Evolutionary conservation across 208 protist genomes (phyloP).

Genomic region (Leishmania aethiopica): DNA sequence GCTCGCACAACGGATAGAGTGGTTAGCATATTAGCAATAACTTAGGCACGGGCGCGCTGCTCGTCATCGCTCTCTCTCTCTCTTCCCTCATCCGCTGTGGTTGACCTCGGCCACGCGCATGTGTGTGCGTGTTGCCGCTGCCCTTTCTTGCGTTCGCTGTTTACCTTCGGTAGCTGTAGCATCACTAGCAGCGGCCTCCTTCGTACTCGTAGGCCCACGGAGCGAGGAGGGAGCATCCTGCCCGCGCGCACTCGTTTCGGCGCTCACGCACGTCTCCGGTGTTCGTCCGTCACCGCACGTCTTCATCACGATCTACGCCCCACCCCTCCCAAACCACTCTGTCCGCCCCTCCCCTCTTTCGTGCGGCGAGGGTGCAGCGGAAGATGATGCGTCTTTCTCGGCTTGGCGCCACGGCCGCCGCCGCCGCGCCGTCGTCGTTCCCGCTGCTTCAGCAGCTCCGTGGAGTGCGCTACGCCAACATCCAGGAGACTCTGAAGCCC

Average conservation of each 20-base stretch:
- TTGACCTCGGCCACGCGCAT: neutral
- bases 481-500: conserved; percentile 82
- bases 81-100: neutral
- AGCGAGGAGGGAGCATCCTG: neutral
- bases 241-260: neutral
- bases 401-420: conserved; percentile 2
- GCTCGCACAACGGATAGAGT: neutral
- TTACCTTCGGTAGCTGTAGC: neutral
- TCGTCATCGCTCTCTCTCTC: neutral
- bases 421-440: neutral
- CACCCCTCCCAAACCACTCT: neutral
- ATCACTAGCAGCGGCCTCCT: neutral
- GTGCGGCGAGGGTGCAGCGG: neutral
- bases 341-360: neutral
- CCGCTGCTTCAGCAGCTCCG: conserved; percentile 38
- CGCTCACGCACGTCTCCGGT: neutral
- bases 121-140: neutral
- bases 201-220: neutral
- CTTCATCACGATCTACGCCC: neutral
- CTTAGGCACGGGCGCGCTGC: neutral
- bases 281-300: neutral
- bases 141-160: too few species aligned
- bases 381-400: conserved; percentile 25
- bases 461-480: conserved; percentile 75
- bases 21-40: neutral